These are phyloP conservation scores for Torrubiella hemipterigena DNA, from an alignment of 2,329 filamentous ascomycete genomes.

Conservation along the genomic window DNA sequence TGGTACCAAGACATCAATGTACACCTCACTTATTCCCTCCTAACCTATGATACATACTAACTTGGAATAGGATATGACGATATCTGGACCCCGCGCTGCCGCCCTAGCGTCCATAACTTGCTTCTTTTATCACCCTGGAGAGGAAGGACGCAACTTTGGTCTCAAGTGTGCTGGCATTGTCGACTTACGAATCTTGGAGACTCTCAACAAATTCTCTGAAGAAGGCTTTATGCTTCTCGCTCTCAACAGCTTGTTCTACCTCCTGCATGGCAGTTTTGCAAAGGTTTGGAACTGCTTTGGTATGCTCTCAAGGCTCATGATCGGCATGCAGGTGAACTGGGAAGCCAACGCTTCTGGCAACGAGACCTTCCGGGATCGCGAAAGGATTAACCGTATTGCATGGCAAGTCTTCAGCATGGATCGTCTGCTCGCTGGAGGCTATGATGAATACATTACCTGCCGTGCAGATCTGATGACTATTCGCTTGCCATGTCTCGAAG, in stretches of 20 bases:
- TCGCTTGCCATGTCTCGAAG: conserved; percentile 21
- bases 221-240: conserved; percentile 20
- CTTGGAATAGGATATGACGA: conserved; percentile 15
- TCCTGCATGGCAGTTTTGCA: conserved; percentile 21
- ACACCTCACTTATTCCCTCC: conserved; percentile 1
- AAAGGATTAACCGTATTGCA: conserved; percentile 21
- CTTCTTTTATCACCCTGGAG: conserved; percentile 21
- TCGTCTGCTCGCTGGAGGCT: conserved; percentile 24
- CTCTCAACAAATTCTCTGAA: conserved; percentile 24
- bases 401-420: conserved; percentile 27
- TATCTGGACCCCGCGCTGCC: conserved; percentile 22
- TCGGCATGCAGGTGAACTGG: conserved; percentile 27
- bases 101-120: conserved; percentile 25
- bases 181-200: conserved; percentile 26
- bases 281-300: conserved; percentile 28
- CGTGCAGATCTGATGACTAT: conserved; percentile 25
- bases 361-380: conserved; percentile 20
- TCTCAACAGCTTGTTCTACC: conserved; percentile 22
- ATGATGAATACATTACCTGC: conserved; percentile 25
- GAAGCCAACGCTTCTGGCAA: conserved; percentile 16
- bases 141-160: conserved; percentile 21
- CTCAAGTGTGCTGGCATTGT: conserved; percentile 24
- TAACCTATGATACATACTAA: background rate
- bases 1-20: conserved; percentile 23
- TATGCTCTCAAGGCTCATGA: conserved; percentile 22